Evolutionary conservation across 441 rosid species (phyloP), one percentile per base, ranked within the genome.

Genomic region (Bocquillonia castaneifolia): DNA sequence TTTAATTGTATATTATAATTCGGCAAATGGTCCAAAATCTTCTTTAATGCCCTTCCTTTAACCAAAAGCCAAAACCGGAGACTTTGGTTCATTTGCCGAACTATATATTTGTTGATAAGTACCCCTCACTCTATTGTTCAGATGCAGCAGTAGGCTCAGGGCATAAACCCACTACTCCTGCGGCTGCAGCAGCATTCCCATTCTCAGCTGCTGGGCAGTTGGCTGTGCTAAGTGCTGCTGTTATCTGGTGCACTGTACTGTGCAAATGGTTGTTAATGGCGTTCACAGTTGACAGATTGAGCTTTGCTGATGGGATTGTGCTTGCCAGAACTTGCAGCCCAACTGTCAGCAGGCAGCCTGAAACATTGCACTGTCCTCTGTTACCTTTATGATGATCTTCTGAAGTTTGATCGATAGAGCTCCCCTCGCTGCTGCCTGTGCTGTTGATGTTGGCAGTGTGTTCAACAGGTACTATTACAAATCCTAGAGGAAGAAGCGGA

Each of bases 321-420:
- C 90, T 89, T 48, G 95, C 93, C 2, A 88, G 92, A 40, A 84
- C 93, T 71, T 93, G 96, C 56, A 93, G 86, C 57, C 92, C 96
- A 18, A 89, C 85, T 0, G 97, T 93, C 53, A 93, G 86, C 10
- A 91, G 82, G 68, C 94, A 86, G 47, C 90, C 86, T 20, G 76
- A 55, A 0, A 5, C 20, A n/a, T n/a, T n/a, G n/a, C n/a, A n/a
- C n/a, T n/a, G n/a, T n/a, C n/a, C n/a, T n/a, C n/a, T n/a, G n/a
- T n/a, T n/a, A n/a, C n/a, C n/a, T n/a, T n/a, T n/a, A n/a, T n/a
- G n/a, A n/a, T n/a, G n/a, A n/a, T n/a, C n/a, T n/a, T n/a, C n/a
- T 3, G 76, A 50, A 52, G 60, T 51, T 6, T 37, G 25, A 18
- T n/a, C n/a, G n/a, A 39, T 26, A 0, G 74, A 57, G 52, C 45